These are phyloP conservation scores for Neurospora pannonica DNA, from an alignment of 495 filamentous ascomycete species.

Conservation along the genomic window DNA sequence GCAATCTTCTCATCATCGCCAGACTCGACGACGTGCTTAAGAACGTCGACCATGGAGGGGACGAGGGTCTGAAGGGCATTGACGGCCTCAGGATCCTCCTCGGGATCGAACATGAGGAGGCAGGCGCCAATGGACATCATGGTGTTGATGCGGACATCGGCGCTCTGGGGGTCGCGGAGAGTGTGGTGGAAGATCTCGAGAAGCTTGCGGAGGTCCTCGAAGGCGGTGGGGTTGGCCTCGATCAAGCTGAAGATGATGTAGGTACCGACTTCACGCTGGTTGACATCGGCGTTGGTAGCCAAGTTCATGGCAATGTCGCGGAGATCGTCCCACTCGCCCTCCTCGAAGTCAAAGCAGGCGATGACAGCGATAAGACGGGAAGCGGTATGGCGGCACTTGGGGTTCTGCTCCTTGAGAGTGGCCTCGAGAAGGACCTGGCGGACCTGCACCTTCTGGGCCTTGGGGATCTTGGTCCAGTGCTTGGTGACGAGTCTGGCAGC, in stretches of 20 bases:
- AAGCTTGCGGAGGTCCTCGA: slow-evolving; percentile 68
- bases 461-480: slow-evolving; percentile 66
- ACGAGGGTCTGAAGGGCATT: slow-evolving; percentile 65
- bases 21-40: slow-evolving; percentile 70
- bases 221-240: slow-evolving; percentile 70
- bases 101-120: slow-evolving; percentile 76
- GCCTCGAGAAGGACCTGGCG: slow-evolving; percentile 73
- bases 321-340: slow-evolving; percentile 80
- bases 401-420: slow-evolving; percentile 65
- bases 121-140: slow-evolving; percentile 86
- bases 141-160: slow-evolving; percentile 88
- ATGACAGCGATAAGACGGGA: slow-evolving; percentile 82
- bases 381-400: slow-evolving; percentile 71
- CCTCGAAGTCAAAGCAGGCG: slow-evolving; percentile 74
- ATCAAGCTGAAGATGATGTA: slow-evolving; percentile 90
- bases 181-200: slow-evolving; percentile 79
- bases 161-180: slow-evolving; percentile 81
- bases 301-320: slow-evolving; percentile 66
- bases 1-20: slow-evolving; percentile 77
- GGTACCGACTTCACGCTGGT: slow-evolving; percentile 78
- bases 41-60: slow-evolving; percentile 79
- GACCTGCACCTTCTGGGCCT: slow-evolving; percentile 57
- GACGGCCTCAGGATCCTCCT: slow-evolving; percentile 66
- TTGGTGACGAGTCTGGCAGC: slow-evolving; percentile 69
- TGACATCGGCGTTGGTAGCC: slow-evolving; percentile 56